Evolutionary conservation across 2,329 filamentous ascomycete species (phyloP), one percentile per base, ranked within the genome.

Genomic region (Cercospora canescens): DNA sequence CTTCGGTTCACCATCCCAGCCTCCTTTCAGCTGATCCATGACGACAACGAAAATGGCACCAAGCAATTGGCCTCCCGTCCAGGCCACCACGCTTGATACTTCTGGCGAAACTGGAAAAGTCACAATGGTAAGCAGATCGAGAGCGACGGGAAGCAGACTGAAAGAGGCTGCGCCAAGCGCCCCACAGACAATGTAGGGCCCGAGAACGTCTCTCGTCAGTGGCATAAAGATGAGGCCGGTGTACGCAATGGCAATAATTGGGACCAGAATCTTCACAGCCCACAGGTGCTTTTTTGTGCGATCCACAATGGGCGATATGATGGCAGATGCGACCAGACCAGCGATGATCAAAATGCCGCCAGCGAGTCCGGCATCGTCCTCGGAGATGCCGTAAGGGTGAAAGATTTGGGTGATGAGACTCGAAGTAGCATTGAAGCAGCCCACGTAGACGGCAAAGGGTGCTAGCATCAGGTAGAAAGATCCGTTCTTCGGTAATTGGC

Each of bases 361-460:
- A 11, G 90, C 93, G 73, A 98, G 94, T 35, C 95, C 95, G 24
- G 94, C 92, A 63, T 97, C 86, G 70, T 90, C 90, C 77, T 96
- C 91, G 66, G 82, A 86, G 85, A 93, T 96, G 73, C 88, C 91
- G 80, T 97, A 94, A 0, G 95, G 95, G 41, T 87, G 83, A 69
- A 98, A 86, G 76, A 98, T 92, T 76, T 97, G 94, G 81, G 94
- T 96, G 9, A 98, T 85, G 1, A 98, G 87, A 1, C 91, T 91
- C 58, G 93, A 96, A 71, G 94, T 83, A 71, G 91, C 91, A 84
- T 98, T 98, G 88, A 99, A 99, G 81, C 95, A 90, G 73, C 91
- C 93, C 67, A 97, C 92, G 78, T 93, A 97, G 73, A 94, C 80
- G 70, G 87, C 81, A 80, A 94, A 98, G n/a, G 94, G 90, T 66